Evolutionary conservation across 2,329 filamentous ascomycete species (phyloP), one percentile per base, ranked within the genome.

Genomic region (Xylariaceae sp.): DNA sequence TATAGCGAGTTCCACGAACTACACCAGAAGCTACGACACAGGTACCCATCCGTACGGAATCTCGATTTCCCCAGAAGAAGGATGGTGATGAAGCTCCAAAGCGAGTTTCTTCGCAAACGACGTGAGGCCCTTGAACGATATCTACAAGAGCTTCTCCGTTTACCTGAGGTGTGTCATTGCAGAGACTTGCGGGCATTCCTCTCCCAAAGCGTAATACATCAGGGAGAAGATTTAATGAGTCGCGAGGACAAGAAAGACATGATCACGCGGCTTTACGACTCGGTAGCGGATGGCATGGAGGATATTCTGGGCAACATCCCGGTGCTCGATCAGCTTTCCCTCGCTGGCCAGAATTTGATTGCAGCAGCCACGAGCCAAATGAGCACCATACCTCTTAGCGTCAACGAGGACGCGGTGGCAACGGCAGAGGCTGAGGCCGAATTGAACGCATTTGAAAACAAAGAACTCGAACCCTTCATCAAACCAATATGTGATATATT

Each of bases 401-500:
- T 76, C 9, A 78, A 74, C 60, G 82, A 84, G 62, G 83, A 82
- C 52, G 73, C 72, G 4, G 67, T 77, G 58, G 76, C 75, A 6
- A 79, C 83, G 1, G 83, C 86, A 1, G 94, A 97, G 76, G 94
- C 92, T 0, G 92, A 97, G 74, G 93, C 93, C 0, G 94, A 97
- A 74, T 79, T 99, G 53, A 90, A 92, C 59, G 93, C 93, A 0
- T 97, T 96, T 69, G 93, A 97, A 74, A 88, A 90, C 71, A 88
- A 87, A 69, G 91, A 96, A 68, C 80, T 92, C 1, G 92, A 96
- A 71, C 94, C 94, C 0, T 97, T 99, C 70, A 94, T 99, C 69
- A 99, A 97, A 72, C 95, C 94, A 3, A 97, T 99, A 62, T 97
- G 92, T 74, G 94, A 99, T 73, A 87, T 99, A 61, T 99, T 99